Conservation (phyloP, 2,329 filamentous ascomycete genomes). For the Ramularia endophylla region DNA sequence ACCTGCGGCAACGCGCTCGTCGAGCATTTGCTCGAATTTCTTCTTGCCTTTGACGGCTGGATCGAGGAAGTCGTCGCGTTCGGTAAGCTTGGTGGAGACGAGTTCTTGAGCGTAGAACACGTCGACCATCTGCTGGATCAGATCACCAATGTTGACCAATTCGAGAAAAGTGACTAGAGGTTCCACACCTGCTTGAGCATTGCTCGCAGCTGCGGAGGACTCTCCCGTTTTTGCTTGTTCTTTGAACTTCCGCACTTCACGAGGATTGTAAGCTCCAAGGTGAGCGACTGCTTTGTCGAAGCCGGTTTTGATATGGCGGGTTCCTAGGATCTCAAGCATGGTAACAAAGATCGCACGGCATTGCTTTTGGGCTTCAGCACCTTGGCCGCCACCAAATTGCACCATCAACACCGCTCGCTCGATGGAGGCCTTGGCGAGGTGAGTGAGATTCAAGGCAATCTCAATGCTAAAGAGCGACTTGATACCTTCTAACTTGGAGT, state of each 20-base stretch:
- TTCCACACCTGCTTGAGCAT: conserved; percentile 56
- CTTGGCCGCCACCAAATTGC: conserved; percentile 65
- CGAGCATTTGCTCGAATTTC: conserved; percentile 97
- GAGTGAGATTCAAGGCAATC: conserved; percentile 82
- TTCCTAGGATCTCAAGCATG: conserved; percentile 76
- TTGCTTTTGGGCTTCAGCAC: conserved; percentile 77
- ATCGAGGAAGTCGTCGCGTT: conserved; percentile 91
- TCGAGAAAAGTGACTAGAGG: conserved; percentile 94
- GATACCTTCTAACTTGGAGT: conserved; percentile 88
- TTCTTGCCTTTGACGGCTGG: conserved; percentile 93
- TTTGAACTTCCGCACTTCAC: conserved; percentile 62
- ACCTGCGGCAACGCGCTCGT: conserved; percentile 91
- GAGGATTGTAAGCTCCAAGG: conserved; percentile 83
- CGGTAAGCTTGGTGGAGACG: conserved; percentile 71
- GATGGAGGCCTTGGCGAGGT: conserved; percentile 79
- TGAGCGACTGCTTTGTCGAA: conserved; percentile 92
- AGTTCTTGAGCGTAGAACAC: conserved; percentile 98
- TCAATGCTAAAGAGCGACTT: conserved; percentile 94
- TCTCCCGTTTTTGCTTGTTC: conserved; percentile 14
- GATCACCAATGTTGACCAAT: conserved; percentile 93
- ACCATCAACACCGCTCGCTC: conserved; percentile 83
- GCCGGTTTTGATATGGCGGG: conserved; percentile 81
- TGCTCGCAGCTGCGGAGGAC: conserved; percentile 1
- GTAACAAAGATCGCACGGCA: conserved; percentile 84
- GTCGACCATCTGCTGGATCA: conserved; percentile 98